Base-by-base conservation (phyloP, 2,329 filamentous ascomycete genomes). In the Aspergillus caelatus region DNA sequence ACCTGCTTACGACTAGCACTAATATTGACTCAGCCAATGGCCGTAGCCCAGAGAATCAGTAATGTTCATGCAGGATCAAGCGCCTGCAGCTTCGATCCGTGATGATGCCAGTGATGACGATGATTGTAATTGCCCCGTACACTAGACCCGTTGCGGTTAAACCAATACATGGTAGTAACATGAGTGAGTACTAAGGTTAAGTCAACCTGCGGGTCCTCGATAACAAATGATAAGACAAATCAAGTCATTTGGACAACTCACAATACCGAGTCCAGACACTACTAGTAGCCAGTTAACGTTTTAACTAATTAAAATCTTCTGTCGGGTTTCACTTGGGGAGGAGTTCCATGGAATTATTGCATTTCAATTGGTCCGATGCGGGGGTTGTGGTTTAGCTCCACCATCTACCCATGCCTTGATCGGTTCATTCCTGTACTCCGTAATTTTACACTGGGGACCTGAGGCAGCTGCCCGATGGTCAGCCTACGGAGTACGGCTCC, bases 381-480 rank as follows among this genome's bases (percentile, higher is more conserved):
- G 52, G 52, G 52, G 52, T 5, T 55, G 12, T 14, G 30, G 10
- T 28, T 55, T 54, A 26, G 32, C 52, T 54, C 52, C 52, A n/a
- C 2, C 30, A 36, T 34, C 32, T 19, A 21, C 34, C 34, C 14
- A n/a, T 41, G n/a, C 39, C 34, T 16, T 41, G 26, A 55, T 55
- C 23, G 32, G 34, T 55, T 23, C 12, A 55, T 55, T 26, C 52
- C 52, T 39, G 52, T 26, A 26, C 26, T 26, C 26, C 26, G 26
- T 55, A 55, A 55, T 55, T 39, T 55, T 39, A 34, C 36, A 23
- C 19, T 16, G 34, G 26, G 52, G 32, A 55, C 52, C 52, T 55
- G 52, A 55, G 52, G 52, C 52, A 55, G 52, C 52, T 55, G 52
- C 52, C 52, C 32, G 52, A 55, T 55, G 12, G 52, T 39, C 52